These are phyloP conservation scores for Fusarium mangiferae DNA, from an alignment of 2,329 filamentous ascomycete species.

Conservation along the genomic window DNA sequence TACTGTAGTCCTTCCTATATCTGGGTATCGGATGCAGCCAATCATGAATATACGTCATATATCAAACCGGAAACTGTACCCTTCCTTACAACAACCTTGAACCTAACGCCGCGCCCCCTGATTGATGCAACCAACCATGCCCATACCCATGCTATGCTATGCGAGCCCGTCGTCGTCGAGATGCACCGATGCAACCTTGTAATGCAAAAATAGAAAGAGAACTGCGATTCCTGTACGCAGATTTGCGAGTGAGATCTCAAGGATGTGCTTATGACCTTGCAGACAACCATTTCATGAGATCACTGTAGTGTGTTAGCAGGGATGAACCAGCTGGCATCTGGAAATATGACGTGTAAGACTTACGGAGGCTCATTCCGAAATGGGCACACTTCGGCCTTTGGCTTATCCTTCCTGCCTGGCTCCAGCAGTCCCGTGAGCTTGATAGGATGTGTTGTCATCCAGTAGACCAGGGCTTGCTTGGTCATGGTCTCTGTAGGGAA, in stretches of 20 bases:
- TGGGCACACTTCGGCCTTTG: slow-evolving; percentile 38
- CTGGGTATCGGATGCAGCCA: slow-evolving; percentile 26
- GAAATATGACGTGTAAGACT: slow-evolving; percentile 34
- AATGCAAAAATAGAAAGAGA: slow-evolving; percentile 33
- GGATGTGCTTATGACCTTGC: slow-evolving; percentile 11
- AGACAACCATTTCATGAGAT: slow-evolving; percentile 35
- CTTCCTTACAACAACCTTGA: slow-evolving; percentile 27
- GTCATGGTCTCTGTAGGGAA: slow-evolving; percentile 25
- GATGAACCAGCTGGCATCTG: slow-evolving; percentile 19
- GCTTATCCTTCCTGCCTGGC: slow-evolving; percentile 38
- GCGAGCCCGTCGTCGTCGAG: slow-evolving; percentile 29
- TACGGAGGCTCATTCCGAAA: slow-evolving; percentile 43
- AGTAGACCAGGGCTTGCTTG: slow-evolving; percentile 23
- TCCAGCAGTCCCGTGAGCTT: slow-evolving; percentile 40
- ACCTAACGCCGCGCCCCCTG: slow-evolving; percentile 36
- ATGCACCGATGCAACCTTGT: slow-evolving; percentile 38
- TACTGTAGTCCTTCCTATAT: slow-evolving; percentile 5
- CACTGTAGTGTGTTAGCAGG: slow-evolving; percentile 41
- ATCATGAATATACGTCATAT: slow-evolving; percentile 27
- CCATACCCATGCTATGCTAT: slow-evolving; percentile 34
- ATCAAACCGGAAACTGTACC: slow-evolving; percentile 26
- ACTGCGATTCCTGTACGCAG: slow-evolving; percentile 15
- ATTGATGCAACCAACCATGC: slow-evolving; percentile 36
- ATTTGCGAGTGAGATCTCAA: slow-evolving; percentile 17
- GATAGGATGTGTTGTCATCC: slow-evolving; percentile 33